Evolutionary conservation across 352 stramenopile species (phyloP), one percentile per base, ranked within the genome.

Genomic region (Globisporangium middletonii): DNA sequence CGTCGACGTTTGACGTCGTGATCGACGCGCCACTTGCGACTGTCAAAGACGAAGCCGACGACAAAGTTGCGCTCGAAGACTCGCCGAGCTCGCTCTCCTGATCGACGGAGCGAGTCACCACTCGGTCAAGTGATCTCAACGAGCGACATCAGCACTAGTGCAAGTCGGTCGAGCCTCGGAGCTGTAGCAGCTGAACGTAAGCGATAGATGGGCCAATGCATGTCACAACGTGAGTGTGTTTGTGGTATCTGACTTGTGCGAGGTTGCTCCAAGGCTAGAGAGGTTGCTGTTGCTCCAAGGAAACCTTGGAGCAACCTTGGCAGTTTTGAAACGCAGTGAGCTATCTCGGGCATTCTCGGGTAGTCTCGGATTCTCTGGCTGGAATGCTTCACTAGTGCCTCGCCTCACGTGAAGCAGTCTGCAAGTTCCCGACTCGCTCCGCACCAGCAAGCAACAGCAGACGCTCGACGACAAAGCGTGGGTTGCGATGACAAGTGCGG

Each of bases 1-100:
- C 83, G 27, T 83, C 79, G 7, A 33, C 53, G 30, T 94, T 94
- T 62, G 48, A 71, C 12, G 66, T 90, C 13, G 30, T 64, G 4
- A 35, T 1, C 27, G 48, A 12, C 4, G 4, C 43, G 43, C 19
- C 43, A 12, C 18, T 9, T 2, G 1, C 4, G 9, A 8, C n/a
- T 45, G 18, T 48, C 18, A 27, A 48, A 16, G 43, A 27, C 18
- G 43, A 27, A 13, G 43, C 28, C 16, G 43, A 30, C 5, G 33
- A 0, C 5, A 38, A 38, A 12, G 33, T 9, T 13, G 33, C 33
- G 7, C 33, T 38, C 6, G 33, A 38, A 7, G 43, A 48, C 43
- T 48, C 43, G 43, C 43, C 43, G 7, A 48, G 16, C 16, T 48
- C 43, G 43, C 16, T 48, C 18, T 48, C 43, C 0, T 48, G 43